Base-by-base conservation (phyloP, 352 stramenopile species). In the Phytophthora hibernalis region DNA sequence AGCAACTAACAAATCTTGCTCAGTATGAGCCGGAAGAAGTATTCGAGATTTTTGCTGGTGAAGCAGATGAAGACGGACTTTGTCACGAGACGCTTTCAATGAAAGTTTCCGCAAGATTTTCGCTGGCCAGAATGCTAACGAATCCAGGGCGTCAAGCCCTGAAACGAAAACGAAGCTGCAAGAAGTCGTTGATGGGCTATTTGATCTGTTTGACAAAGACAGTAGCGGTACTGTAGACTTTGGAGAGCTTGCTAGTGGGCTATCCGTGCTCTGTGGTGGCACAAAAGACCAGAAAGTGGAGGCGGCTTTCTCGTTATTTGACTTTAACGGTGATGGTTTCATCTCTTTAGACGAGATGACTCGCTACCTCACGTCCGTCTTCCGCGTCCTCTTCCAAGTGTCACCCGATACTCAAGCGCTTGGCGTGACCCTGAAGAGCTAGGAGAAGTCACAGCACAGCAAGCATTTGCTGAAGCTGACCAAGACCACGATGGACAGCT, bases 251-350 rank as follows among this genome's bases (percentile, higher is more conserved):
- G 87, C 82, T 7, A 92, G 82, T 20, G 90, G 90, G 3, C 48
- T 97, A 15, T 95, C 86, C 3, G 80, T 97, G 21, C 68, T 97
- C 10, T 96, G 85, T 30, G 87, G 79, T 5, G 90, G 90, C 26
- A 95, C 88, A 8, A 92, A 95, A 58, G 74, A 94, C 28, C 87
- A 97, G 42, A 96, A 96, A 57, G 82, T 96, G 20, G 74, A 92
- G 30, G 85, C 88, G 9, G 90, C 88, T 10, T 97, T 97, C 47
- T 78, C 79, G 10, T 63, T 97, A 1, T 95, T 96, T 60, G 91
- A 97, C 60, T 92, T 94, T 52, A 95, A 97, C 63, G 86, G 85
- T 28, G 91, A 97, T 61, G 87, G 89, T 0, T 95, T 90, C 55
- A 96, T 97, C 43, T 95, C 88, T 2, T 42, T 92, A 12, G 82